Conservation (phyloP, 345 rosid species). For the Limnanthes douglasii region DNA sequence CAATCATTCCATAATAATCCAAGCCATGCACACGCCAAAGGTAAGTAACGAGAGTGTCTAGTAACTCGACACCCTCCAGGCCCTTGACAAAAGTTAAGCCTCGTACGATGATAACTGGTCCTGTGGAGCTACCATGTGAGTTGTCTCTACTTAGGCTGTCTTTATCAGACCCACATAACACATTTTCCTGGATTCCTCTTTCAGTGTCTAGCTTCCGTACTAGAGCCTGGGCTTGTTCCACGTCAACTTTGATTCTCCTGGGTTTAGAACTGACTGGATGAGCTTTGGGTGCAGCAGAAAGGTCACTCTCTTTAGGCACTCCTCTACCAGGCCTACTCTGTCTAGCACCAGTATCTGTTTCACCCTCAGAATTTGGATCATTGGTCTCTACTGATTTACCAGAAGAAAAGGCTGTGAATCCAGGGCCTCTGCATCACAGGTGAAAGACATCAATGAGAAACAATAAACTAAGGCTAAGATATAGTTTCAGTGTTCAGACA, state of each 20-base stretch:
- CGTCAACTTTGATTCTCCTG: conserved; percentile 60
- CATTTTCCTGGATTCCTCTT: conserved; percentile 63
- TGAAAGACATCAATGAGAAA: too few species aligned
- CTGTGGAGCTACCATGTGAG: conserved; percentile 56
- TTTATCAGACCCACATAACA: conserved; percentile 53
- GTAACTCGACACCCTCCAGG: conserved; percentile 85
- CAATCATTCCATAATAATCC: conserved; percentile 83
- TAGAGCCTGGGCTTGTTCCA: conserved; percentile 77
- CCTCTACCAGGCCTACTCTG: conserved; percentile 48
- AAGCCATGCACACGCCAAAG: conserved; percentile 96
- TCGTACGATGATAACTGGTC: conserved; percentile 80
- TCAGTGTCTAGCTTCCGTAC: conserved; percentile 84
- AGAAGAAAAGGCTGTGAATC: conserved; percentile 29
- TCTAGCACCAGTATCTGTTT: conserved; percentile 49
- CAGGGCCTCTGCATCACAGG: conserved; percentile 66
- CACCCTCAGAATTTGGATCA: conserved; percentile 56
- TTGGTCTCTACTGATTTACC: conserved; percentile 51
- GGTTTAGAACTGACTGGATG: conserved; percentile 63
- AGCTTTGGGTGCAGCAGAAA: conserved; percentile 79
- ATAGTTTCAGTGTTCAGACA: not conserved
- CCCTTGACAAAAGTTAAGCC: conserved; percentile 96
- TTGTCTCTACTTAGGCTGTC: conserved; percentile 62
- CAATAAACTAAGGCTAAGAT: not conserved
- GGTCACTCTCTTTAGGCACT: conserved; percentile 45
- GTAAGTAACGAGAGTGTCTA: conserved; percentile 83